These are phyloP conservation scores for Aspergillus nanangensis DNA, from an alignment of 495 filamentous ascomycete species.

Conservation along the genomic window DNA sequence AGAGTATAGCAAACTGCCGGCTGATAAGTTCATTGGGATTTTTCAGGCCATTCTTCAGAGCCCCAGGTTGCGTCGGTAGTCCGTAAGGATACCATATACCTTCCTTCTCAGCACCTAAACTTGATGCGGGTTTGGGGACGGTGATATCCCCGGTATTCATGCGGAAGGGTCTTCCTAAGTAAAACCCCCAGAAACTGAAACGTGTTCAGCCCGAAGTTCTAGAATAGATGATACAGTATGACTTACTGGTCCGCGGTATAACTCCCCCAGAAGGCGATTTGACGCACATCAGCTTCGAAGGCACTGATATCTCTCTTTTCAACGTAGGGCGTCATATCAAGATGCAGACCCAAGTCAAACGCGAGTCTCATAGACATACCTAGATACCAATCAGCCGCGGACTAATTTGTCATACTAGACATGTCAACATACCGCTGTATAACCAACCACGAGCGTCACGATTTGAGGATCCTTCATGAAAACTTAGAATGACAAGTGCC, in stretches of 20 bases:
- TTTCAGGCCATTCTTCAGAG: conserved; percentile 19
- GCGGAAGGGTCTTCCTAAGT: conserved; percentile 42
- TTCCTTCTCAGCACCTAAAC: conserved; percentile 29
- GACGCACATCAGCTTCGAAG: conserved; percentile 40
- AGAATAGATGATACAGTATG: too few species aligned
- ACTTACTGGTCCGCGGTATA: conserved; percentile 47
- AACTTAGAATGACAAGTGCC: conserved; percentile 44
- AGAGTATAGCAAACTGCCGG: conserved; percentile 41
- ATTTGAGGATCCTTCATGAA: conserved; percentile 41
- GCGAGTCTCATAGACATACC: conserved; percentile 50
- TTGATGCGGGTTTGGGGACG: conserved; percentile 38
- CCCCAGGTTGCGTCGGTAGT: conserved; percentile 18
- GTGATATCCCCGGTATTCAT: conserved; percentile 44
- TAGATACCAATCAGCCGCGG: conserved; percentile 11
- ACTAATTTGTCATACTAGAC: neutral
- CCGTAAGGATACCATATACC: conserved; percentile 43
- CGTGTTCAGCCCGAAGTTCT: neutral
- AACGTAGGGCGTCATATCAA: conserved; percentile 45
- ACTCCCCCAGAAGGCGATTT: conserved; percentile 47
- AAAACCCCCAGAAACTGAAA: conserved; percentile 45
- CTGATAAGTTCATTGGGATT: conserved; percentile 39
- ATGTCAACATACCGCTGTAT: conserved; percentile 35
- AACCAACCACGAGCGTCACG: conserved; percentile 49
- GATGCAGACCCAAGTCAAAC: conserved; percentile 45
- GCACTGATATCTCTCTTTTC: conserved; percentile 37